Evolutionary conservation across 1,284 basidiomycete genomes (phyloP).

Genomic region (Ustilago lituana): DNA sequence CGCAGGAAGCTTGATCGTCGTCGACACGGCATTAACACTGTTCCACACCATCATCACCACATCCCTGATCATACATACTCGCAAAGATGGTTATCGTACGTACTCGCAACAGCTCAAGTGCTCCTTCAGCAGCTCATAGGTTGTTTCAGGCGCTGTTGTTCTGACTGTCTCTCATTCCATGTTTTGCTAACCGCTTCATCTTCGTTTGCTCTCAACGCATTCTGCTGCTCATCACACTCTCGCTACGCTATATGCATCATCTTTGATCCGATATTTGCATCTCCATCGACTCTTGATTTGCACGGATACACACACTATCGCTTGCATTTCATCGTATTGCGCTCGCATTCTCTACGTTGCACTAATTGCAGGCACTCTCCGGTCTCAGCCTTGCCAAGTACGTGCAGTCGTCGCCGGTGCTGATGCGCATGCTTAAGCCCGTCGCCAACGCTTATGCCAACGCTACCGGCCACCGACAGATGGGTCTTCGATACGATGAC

Average conservation of each 20-base stretch:
- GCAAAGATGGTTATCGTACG: conserved; percentile 45
- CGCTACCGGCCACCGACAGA: conserved; percentile 83
- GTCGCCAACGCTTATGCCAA: conserved; percentile 85
- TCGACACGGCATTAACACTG: not conserved
- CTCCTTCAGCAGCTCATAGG: not conserved
- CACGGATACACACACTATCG: too few relatives aligned
- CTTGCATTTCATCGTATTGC: too few relatives aligned
- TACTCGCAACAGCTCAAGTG: not conserved
- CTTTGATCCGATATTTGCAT: not conserved
- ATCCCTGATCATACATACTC: conserved; percentile 2
- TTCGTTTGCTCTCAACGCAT: not conserved
- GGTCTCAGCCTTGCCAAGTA: conserved; percentile 78
- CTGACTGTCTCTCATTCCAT: not conserved
- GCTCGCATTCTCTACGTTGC: too few relatives aligned
- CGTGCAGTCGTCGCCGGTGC: conserved; percentile 76
- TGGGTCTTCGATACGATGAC: conserved; percentile 95
- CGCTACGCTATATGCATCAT: not conserved
- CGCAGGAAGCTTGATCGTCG: conserved; percentile 15
- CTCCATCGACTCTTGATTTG: too few relatives aligned
- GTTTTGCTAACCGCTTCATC: not conserved
- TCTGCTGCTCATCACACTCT: too few relatives aligned
- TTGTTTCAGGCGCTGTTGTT: too few relatives aligned
- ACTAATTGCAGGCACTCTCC: conserved; percentile 40
- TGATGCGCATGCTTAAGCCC: conserved; percentile 78
- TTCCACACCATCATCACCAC: conserved; percentile 23